Evolutionary conservation across 495 filamentous ascomycete genomes (phyloP).

Genomic region (Hypoxylon intermedium): DNA sequence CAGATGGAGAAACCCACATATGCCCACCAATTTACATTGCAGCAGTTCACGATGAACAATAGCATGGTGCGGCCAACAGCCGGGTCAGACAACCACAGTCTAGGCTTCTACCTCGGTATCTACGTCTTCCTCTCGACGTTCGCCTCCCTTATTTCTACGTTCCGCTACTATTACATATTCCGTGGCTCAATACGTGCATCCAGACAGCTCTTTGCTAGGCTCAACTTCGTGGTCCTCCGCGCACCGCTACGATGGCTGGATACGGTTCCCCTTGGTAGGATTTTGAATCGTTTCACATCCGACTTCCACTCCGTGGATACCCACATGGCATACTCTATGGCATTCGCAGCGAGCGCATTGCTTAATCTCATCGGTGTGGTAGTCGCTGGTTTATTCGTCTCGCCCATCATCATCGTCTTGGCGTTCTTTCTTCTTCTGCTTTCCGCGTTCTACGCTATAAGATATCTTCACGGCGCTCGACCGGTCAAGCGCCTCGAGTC

Average conservation of each 20-base stretch:
- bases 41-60: slow-evolving; percentile 48
- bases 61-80: slow-evolving; percentile 34
- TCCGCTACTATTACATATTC: slow-evolving; percentile 66
- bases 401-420: slow-evolving; percentile 66
- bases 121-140: slow-evolving; percentile 68
- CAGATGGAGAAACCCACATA: slow-evolving; percentile 42
- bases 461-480: slow-evolving; percentile 72
- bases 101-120: slow-evolving; percentile 70
- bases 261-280: slow-evolving; percentile 77
- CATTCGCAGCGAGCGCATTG: slow-evolving; percentile 59
- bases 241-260: slow-evolving; percentile 80
- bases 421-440: slow-evolving; percentile 61
- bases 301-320: slow-evolving; percentile 79
- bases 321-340: slow-evolving; percentile 65
- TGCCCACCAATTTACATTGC: slow-evolving; percentile 46
- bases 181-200: slow-evolving; percentile 67
- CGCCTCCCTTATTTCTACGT: slow-evolving; percentile 62
- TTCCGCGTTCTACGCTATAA: slow-evolving; percentile 62
- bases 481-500: slow-evolving; percentile 80
- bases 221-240: slow-evolving; percentile 70
- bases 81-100: slow-evolving; percentile 32
- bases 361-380: slow-evolving; percentile 65
- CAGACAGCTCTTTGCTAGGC: slow-evolving; percentile 66
- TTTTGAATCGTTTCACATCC: slow-evolving; percentile 80
- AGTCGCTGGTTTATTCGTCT: slow-evolving; percentile 67